Evolutionary conservation across 345 rosid species (phyloP).

Genomic region (Sisymbrium altissimum): DNA sequence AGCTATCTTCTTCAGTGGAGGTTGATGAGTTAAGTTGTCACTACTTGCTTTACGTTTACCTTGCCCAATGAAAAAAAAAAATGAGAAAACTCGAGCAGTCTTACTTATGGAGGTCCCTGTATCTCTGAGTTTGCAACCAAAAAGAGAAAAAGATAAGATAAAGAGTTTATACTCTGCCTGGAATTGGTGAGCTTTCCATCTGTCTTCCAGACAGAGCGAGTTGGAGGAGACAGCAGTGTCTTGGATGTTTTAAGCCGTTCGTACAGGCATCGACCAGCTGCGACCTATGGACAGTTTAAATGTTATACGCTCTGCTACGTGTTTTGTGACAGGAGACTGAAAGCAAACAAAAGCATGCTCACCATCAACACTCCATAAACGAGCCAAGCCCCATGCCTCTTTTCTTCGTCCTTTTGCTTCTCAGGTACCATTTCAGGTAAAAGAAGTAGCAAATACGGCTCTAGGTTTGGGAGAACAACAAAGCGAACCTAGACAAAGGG

Average conservation of each 20-base stretch:
- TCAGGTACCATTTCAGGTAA: slow-evolving; percentile 66
- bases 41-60: slow-evolving; percentile 78
- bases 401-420: slow-evolving; percentile 59
- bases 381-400: slow-evolving; percentile 73
- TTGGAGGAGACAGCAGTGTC: slow-evolving; percentile 47
- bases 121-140: background rate
- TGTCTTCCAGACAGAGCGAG: slow-evolving; percentile 47
- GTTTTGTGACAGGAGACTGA: background rate
- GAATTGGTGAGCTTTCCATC: slow-evolving; percentile 36
- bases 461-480: slow-evolving; percentile 74
- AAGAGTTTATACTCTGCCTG: slow-evolving; percentile 43
- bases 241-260: slow-evolving; percentile 60
- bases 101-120: background rate
- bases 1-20: slow-evolving; percentile 57
- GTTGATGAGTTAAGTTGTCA: slow-evolving; percentile 66
- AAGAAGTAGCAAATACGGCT: slow-evolving; percentile 66
- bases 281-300: slow-evolving; percentile 44
- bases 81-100: background rate
- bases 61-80: slow-evolving; percentile 15
- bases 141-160: background rate
- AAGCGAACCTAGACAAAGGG: slow-evolving; percentile 59
- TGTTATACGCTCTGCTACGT: slow-evolving; percentile 17
- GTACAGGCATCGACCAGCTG: slow-evolving; percentile 71
- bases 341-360: slow-evolving; percentile 22
- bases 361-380: slow-evolving; percentile 83